phyloP scores from a whole-genome alignment of 495 filamentous ascomycete species.

The Lasiosphaeria miniovina region DNA sequence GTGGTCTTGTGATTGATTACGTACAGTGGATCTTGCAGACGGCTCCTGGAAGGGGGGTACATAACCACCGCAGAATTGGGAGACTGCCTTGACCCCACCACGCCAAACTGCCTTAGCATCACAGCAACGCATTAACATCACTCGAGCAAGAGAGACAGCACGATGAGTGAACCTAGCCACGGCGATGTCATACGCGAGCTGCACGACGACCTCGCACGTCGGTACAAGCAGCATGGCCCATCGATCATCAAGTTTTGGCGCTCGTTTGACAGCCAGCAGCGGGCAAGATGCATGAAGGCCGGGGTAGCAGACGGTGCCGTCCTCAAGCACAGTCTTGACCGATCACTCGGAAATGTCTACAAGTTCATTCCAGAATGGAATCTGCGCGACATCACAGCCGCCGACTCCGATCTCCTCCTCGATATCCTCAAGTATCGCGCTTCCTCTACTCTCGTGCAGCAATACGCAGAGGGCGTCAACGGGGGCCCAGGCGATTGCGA shows the following conservation, averaged over 20 bases:
- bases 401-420: conserved; percentile 31
- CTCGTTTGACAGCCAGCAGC: conserved; percentile 23
- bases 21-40: too few species aligned
- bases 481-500: conserved; percentile 20
- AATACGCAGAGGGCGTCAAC: conserved; percentile 23
- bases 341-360: conserved; percentile 24
- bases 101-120: too few species aligned
- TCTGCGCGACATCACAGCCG: conserved; percentile 31
- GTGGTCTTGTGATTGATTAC: too few species aligned
- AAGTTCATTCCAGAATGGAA: conserved; percentile 39
- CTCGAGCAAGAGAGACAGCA: too few species aligned
- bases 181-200: conserved; percentile 11
- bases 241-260: conserved; percentile 27
- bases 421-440: conserved; percentile 33
- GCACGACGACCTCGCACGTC: conserved; percentile 21
- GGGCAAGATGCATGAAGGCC: conserved; percentile 22
- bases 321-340: conserved; percentile 18
- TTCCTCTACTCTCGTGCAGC: conserved; percentile 23
- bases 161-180: not conserved
- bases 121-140: too few species aligned
- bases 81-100: too few species aligned
- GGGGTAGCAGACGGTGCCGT: conserved; percentile 19
- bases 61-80: too few species aligned
- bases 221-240: conserved; percentile 18
- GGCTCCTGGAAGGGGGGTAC: too few species aligned